These are phyloP conservation scores for Leccinum disarticulatum DNA, from an alignment of 768 basidiomycete species.

Conservation along the genomic window DNA sequence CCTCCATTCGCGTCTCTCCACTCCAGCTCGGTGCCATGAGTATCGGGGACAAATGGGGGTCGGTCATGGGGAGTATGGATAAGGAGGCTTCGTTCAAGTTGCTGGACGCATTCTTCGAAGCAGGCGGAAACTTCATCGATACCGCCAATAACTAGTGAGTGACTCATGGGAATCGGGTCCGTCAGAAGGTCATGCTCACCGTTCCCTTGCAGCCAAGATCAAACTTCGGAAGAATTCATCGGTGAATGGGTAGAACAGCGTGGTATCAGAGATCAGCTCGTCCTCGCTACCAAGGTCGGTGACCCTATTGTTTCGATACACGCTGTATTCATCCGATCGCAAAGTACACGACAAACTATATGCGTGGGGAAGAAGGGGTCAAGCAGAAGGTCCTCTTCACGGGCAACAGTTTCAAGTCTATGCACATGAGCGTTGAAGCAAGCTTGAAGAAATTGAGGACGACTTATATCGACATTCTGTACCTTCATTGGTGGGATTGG, in stretches of 20 bases:
- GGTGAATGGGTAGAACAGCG: conserved; percentile 47
- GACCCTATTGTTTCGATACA: not conserved
- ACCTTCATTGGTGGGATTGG: conserved; percentile 37
- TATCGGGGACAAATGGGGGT: conserved; percentile 45
- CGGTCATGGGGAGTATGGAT: conserved; percentile 40
- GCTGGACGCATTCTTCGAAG: conserved; percentile 44
- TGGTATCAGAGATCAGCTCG: conserved; percentile 44
- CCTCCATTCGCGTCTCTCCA: conserved; percentile 50
- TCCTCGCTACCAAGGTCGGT: conserved; percentile 43
- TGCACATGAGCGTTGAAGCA: conserved; percentile 40
- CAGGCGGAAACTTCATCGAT: conserved; percentile 51
- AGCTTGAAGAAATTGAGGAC: conserved; percentile 24
- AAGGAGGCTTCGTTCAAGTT: conserved; percentile 45
- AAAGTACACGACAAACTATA: conserved; percentile 26
- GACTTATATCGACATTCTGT: conserved; percentile 23
- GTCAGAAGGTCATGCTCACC: not conserved
- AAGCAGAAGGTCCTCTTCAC: conserved; percentile 40
- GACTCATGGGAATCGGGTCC: not conserved
- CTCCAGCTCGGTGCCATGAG: conserved; percentile 49
- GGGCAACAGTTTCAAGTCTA: conserved; percentile 50
- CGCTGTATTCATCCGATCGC: not conserved
- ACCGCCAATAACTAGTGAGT: conserved; percentile 47
- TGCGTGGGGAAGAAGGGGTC: conserved; percentile 11
- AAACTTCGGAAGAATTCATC: conserved; percentile 43
- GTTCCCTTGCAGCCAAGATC: conserved; percentile 34